Percentiles rank a stretch among this genome's conserved stretches.
Conservation (phyloP, 139 green algal species). For the Chlorella sp. region DNA sequence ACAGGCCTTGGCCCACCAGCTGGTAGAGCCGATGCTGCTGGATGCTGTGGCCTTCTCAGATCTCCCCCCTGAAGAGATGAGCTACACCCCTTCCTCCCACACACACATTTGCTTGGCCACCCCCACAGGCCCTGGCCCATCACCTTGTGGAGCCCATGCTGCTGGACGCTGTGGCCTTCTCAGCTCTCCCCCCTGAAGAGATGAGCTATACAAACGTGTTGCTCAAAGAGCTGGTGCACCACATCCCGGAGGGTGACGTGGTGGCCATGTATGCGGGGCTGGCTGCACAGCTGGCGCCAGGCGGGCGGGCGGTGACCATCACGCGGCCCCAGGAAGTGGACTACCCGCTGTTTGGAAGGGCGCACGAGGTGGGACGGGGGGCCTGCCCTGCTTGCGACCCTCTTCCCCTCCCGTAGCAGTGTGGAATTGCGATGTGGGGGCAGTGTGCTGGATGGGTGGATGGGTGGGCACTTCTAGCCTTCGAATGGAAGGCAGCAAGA, state of each 20-base stretch:
- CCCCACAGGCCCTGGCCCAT: conserved; percentile 6
- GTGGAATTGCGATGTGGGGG: neutral
- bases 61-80: neutral
- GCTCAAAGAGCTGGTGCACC: conserved; percentile 42
- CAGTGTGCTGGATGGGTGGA: too few species aligned
- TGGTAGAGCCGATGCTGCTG: conserved; percentile 22
- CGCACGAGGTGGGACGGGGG: neutral
- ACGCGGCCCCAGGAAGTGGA: conserved; percentile 36
- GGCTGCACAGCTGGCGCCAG: conserved; percentile 8
- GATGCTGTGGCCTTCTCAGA: conserved; percentile 4
- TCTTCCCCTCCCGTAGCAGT: neutral
- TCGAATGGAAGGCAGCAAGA: too few species aligned
- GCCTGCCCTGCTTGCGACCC: neutral
- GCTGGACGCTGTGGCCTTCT: conserved; percentile 12
- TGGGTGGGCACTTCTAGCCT: too few species aligned
- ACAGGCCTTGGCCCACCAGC: conserved; percentile 4
- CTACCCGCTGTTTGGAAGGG: conserved; percentile 28
- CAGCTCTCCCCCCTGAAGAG: neutral
- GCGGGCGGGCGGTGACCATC: conserved; percentile 22
- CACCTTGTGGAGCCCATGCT: conserved; percentile 22
- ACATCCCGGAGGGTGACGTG: conserved; percentile 8
- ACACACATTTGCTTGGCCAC: too few species aligned
- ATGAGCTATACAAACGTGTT: conserved; percentile 33
- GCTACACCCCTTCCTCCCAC: too few species aligned
- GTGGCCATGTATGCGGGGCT: conserved; percentile 1